Evolutionary conservation across 176 grass and related monocot species (phyloP).

Genomic region (Musa beccarii): DNA sequence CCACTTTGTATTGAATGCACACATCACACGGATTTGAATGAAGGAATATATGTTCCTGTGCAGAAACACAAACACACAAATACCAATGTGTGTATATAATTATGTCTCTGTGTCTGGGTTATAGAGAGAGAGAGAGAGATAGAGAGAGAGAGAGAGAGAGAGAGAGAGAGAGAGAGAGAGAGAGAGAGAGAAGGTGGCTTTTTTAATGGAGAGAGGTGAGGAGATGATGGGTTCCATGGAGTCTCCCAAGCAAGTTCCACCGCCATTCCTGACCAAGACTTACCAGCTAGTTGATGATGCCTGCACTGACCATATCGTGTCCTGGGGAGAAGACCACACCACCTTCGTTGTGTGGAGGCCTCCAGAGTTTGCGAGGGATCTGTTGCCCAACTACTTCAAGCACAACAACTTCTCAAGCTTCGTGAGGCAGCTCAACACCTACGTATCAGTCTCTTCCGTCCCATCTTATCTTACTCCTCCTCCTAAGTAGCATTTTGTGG

Average conservation of each 20-base stretch:
- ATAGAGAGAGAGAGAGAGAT: background rate
- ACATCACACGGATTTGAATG: background rate
- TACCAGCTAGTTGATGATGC: conserved; percentile 97
- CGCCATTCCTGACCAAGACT: conserved; percentile 89
- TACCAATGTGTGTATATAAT: too few relatives aligned
- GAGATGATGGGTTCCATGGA: conserved; percentile 77
- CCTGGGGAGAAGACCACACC: conserved; percentile 68
- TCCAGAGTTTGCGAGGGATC: conserved; percentile 70
- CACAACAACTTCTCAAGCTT: conserved; percentile 21
- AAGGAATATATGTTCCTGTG: too few relatives aligned
- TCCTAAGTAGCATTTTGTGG: conserved; percentile 67
- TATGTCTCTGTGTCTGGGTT: too few relatives aligned
- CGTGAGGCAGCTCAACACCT: conserved; percentile 16
- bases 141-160: conserved; percentile 4
- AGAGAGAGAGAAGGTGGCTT: conserved; percentile 33
- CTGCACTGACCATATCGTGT: conserved; percentile 90
- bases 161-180: conserved; percentile 8
- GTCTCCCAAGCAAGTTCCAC: conserved; percentile 57
- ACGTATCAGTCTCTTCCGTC: conserved; percentile 26
- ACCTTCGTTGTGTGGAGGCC: conserved; percentile 90
- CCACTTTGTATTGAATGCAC: background rate
- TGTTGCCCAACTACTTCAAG: conserved; percentile 38
- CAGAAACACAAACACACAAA: conserved; percentile 5
- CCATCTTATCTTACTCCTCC: background rate
- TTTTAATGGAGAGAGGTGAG: conserved; percentile 46